phyloP scores from a whole-genome alignment of 2,329 filamentous ascomycete species.

The Paecilomyces niveus region DNA sequence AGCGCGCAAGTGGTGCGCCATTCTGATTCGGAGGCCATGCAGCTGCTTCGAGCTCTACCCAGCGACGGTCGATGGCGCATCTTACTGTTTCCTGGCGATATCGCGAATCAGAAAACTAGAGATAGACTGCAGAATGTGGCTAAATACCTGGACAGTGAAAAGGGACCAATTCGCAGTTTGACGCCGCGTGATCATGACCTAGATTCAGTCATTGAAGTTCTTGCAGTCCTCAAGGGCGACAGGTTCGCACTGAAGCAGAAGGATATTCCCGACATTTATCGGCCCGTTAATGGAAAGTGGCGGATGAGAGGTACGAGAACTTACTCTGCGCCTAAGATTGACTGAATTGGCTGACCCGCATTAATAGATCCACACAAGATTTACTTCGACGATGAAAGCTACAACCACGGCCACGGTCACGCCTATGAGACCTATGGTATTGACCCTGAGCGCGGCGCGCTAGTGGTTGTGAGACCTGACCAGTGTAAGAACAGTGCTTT shows the following conservation, averaged over 20 bases:
- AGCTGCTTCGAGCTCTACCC: constrained; percentile 42
- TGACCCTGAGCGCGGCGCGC: constrained; percentile 33
- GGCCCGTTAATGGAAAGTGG: not conserved
- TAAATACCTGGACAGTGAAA: not conserved
- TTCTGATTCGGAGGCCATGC: constrained; percentile 53
- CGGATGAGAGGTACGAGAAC: not conserved
- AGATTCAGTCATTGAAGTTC: not conserved
- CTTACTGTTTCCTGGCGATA: not conserved
- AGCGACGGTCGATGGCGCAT: constrained; percentile 47
- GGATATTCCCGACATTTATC: not conserved
- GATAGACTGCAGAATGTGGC: not conserved
- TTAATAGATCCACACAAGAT: not conserved
- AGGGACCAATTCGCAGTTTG: not conserved
- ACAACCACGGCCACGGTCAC: constrained; percentile 36
- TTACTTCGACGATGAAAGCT: not conserved
- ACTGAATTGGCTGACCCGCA: not conserved
- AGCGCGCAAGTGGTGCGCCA: constrained; percentile 54
- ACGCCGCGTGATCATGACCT: constrained; percentile 33
- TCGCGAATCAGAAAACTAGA: not conserved
- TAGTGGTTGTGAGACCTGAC: constrained; percentile 51
- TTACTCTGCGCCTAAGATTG: not conserved
- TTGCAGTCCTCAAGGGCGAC: not conserved
- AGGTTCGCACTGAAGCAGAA: not conserved
- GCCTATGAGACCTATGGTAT: constrained; percentile 51
- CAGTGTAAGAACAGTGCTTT: constrained; percentile 36